A percentile compares a stretch with the other conserved stretches of the same genome.
Evolutionary conservation across 768 basidiomycete species (phyloP).

Genomic region (Trametes elegans): DNA sequence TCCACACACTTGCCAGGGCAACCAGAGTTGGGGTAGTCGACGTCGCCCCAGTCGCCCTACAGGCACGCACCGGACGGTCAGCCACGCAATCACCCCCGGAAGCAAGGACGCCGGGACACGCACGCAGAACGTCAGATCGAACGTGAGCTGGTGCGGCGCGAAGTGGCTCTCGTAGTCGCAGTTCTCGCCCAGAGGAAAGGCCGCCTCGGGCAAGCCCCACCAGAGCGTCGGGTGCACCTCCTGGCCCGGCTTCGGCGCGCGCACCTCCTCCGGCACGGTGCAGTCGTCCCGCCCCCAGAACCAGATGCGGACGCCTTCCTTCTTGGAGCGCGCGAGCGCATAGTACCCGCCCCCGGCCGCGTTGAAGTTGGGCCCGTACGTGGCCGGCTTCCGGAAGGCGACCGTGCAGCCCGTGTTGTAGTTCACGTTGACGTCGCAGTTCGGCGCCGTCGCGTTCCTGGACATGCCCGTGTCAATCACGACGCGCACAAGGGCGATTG

Average conservation of each 20-base stretch:
- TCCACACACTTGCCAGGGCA: constrained; percentile 44
- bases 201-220: constrained; percentile 50
- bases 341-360: constrained; percentile 57
- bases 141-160: constrained; percentile 49
- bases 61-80: not conserved
- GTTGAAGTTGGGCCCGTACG: constrained; percentile 52
- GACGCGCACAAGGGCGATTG: not conserved
- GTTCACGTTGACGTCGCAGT: constrained; percentile 50
- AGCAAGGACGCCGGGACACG: constrained; percentile 22
- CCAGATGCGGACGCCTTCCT: constrained; percentile 54
- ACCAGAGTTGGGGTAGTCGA: constrained; percentile 38
- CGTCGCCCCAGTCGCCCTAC: constrained; percentile 56
- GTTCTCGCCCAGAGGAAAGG: constrained; percentile 41
- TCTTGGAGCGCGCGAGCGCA: constrained; percentile 43
- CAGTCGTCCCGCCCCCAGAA: constrained; percentile 53
- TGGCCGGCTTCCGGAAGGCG: constrained; percentile 35
- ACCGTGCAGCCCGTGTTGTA: constrained; percentile 65
- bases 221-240: constrained; percentile 20
- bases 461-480: not conserved
- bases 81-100: not conserved
- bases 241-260: constrained; percentile 3
- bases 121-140: constrained; percentile 64
- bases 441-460: constrained; percentile 40
- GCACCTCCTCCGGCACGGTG: constrained; percentile 43
- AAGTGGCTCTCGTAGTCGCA: constrained; percentile 57